Base-by-base conservation (phyloP, 306 rosid genomes). In the Sesbania bispinosa region DNA sequence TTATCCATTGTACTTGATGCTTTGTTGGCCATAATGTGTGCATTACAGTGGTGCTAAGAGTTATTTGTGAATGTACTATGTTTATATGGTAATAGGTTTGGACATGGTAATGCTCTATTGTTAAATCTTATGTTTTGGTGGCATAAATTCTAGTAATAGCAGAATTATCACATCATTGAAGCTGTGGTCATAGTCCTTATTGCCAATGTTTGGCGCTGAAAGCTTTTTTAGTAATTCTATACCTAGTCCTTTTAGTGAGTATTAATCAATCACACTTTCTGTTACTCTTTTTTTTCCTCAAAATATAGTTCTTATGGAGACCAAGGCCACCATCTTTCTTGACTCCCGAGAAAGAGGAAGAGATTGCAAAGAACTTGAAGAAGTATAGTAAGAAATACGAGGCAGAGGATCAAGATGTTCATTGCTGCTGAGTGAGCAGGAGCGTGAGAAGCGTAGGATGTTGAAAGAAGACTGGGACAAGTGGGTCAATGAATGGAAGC, bases 331-430 rank as follows among this genome's bases (percentile, higher is more conserved):
- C 88, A 21, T 75, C 97, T 16, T 80, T 87, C 82, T 55, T 93
- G 78, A 85, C 82, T 63, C 67, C 90, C 0, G 98, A 93, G 85
- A 90, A 93, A 51, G 98, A 93, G 79, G 97, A 93, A 66, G 98
- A 93, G 81, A 88, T 93, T 13, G 88, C 85, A 0, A 93, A 85
- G 88, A 93, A 87, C 82, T 79, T 93, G 82, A 93, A 88, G 83
- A 93, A 88, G 84, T 93, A 93, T 61, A 93, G 97, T 61, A 90
- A 90, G 89, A 90, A 88, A 70, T 93, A 93, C 0, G 98, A 93
- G 82, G 93, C 91, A 0, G 98, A 90, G 70, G 97, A 93, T 69
- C 96, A 84, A 67, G 98, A 93, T 21, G 98, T 90, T 87, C 96
- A 0, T 30, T 88, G 81, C 84, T 82, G 36, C 61, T 88, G 80